Percentiles rank a stretch among this genome's conserved stretches.
These are phyloP conservation scores for Clarireedia monteithiana DNA, from an alignment of 2,329 filamentous ascomycete species.

Conservation along the genomic window DNA sequence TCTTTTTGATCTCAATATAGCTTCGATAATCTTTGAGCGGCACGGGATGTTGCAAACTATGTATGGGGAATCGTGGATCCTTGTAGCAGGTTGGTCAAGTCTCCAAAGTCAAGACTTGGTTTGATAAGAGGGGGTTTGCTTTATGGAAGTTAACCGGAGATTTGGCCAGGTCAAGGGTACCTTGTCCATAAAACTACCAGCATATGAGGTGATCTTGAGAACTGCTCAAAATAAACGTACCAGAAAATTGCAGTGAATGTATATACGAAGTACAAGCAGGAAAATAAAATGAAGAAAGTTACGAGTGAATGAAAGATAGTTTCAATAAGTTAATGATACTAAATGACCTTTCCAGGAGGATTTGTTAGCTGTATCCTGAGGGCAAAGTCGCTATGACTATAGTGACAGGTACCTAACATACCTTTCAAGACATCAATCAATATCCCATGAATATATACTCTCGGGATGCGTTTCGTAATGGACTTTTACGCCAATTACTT, in stretches of 20 bases:
- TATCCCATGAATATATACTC: not conserved
- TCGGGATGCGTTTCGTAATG: not conserved
- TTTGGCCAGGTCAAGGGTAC: not conserved
- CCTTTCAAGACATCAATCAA: slow-evolving; percentile 8
- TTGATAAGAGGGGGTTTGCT: not conserved
- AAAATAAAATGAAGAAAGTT: not conserved
- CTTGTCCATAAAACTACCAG: not conserved
- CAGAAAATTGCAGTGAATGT: not conserved
- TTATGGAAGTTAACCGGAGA: not conserved
- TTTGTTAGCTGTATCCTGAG: slow-evolving; percentile 1
- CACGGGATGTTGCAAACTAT: not conserved
- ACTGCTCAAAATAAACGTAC: not conserved
- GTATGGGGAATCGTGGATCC: not conserved
- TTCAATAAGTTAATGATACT: not conserved
- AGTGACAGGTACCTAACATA: slow-evolving; percentile 1
- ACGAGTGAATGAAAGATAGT: not conserved
- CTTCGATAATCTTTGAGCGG: not conserved
- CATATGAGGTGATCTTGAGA: not conserved
- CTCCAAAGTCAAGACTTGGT: too few relatives aligned
- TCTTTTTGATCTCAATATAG: not conserved
- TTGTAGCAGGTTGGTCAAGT: too few relatives aligned
- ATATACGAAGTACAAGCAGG: not conserved
- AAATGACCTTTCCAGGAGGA: not conserved
- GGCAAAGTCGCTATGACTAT: not conserved
- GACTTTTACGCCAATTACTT: not conserved